Conservation (phyloP, 1,284 basidiomycete genomes). For the Heterobasidion irregulare region DNA sequence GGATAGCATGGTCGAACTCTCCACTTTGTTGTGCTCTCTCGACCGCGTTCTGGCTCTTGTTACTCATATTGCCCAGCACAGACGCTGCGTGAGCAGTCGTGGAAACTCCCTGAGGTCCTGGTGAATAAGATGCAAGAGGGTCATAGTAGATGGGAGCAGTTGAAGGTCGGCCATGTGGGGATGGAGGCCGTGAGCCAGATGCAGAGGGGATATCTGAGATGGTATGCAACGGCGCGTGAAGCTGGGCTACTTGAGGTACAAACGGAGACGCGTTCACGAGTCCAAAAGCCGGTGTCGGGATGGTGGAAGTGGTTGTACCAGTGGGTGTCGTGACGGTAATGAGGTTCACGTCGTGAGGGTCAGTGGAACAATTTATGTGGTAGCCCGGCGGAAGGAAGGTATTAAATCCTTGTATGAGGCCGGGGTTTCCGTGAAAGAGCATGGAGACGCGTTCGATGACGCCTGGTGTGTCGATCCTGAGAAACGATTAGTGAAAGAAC, state of each 20-base stretch:
- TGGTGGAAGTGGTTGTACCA: conserved; percentile 57
- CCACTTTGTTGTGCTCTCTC: conserved; percentile 37
- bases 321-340: conserved; percentile 95
- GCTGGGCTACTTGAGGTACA: conserved; percentile 12
- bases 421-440: conserved; percentile 90
- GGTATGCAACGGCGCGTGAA: conserved; percentile 11
- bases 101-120: conserved; percentile 19
- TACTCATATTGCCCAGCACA: conserved; percentile 15
- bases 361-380: conserved; percentile 85
- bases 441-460: conserved; percentile 96
- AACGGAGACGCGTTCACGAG: conserved; percentile 20
- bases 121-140: conserved; percentile 11
- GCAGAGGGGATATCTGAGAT: neutral
- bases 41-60: conserved; percentile 16
- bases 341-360: conserved; percentile 68
- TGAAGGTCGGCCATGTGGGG: conserved; percentile 4
- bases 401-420: conserved; percentile 98
- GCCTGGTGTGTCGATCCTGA: conserved; percentile 95
- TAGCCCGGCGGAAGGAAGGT: conserved; percentile 97
- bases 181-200: conserved; percentile 10
- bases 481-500: conserved; percentile 6
- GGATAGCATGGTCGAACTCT: conserved; percentile 97
- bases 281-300: conserved; percentile 29
- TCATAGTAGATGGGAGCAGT: neutral
- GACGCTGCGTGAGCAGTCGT: conserved; percentile 12